These are phyloP conservation scores for Kwoniella sp. DNA, from an alignment of 768 basidiomycete genomes.

Conservation along the genomic window DNA sequence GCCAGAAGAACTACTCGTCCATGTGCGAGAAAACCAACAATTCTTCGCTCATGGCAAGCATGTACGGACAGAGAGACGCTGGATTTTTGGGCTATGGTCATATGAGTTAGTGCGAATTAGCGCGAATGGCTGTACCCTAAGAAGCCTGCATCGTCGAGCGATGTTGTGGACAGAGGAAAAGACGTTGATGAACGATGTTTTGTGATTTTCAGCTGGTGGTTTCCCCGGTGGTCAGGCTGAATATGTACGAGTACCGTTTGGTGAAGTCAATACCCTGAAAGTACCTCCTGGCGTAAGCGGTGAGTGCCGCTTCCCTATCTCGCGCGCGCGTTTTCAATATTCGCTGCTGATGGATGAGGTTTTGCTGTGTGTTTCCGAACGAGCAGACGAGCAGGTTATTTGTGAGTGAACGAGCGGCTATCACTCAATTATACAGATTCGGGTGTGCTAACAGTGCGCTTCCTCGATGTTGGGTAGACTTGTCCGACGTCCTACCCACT, in stretches of 20 bases:
- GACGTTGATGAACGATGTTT: conserved; percentile 4
- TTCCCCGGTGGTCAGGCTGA: conserved; percentile 77
- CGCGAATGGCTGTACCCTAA: too few species aligned
- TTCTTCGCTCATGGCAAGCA: conserved; percentile 60
- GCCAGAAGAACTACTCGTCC: conserved; percentile 71
- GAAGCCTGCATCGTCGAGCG: too few species aligned
- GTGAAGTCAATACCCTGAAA: conserved; percentile 70
- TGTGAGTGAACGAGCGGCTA: too few species aligned
- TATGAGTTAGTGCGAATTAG: conserved; percentile 27
- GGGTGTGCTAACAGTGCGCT: too few species aligned
- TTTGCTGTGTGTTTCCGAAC: too few species aligned
- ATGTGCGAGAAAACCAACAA: conserved; percentile 75
- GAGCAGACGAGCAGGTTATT: conserved; percentile 39
- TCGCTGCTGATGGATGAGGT: neutral
- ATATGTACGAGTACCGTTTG: conserved; percentile 66
- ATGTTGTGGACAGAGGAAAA: neutral
- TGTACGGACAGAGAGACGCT: conserved; percentile 62
- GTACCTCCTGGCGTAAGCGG: conserved; percentile 69
- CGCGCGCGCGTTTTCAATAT: neutral
- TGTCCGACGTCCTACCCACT: conserved; percentile 65
- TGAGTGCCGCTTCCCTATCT: conserved; percentile 58
- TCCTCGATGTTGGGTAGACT: conserved; percentile 34
- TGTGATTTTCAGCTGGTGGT: conserved; percentile 55
- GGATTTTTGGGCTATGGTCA: conserved; percentile 62
- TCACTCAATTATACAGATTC: too few species aligned